Base-by-base conservation (phyloP, 1,284 basidiomycete genomes). In the Caloboletus inedulis region DNA sequence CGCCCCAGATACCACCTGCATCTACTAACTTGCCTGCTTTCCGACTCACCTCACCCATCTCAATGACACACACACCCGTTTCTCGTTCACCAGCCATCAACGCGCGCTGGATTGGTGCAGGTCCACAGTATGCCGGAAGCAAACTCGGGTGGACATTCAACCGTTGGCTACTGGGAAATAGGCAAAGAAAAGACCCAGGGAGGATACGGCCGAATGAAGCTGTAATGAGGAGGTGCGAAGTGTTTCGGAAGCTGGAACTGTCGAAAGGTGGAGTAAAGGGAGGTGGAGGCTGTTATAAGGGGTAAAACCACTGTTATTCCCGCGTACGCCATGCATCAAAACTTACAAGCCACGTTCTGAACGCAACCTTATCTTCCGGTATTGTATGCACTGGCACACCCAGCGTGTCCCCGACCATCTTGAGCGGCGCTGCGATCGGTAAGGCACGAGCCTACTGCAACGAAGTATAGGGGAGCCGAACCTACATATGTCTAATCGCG, bases 81-180 rank as follows among this genome's bases (percentile, higher is more conserved):
- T 72, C 69, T 33, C 33, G 54, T 53, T 77, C 74, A 1, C 78
- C 77, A 49, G 61, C 23, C 56, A 62, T 72, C 35, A 99, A 76
- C 0, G 89, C 80, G 69, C 87, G 91, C 67, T 98, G 96, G 34
- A 98, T 89, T 0, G 95, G 96, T 2, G 94, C 91, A 0, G 96
- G 86, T 0, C 96, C 96, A 23, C 94, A 82, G 69, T 93, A 93
- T n/a, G 77, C 72, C 0, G 95, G 96, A 21, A 98, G 77, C 0
- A 94, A 73, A 18, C 93, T 96, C 0, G 95, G 94, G 63, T 99
- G 96, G 4, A 98, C 82, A 64, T 98, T 98, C 39, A 99, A 74
- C n/a, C 87, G 74, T 47, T 84, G 81, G 1, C 73, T 69, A 0
- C 77, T 75, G 0, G 71, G 73, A 62, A 97, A 97, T 27, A 77